Percentiles rank a stretch among this genome's conserved stretches.
phyloP scores from a whole-genome alignment of 768 basidiomycete species.

The Tulasnella sp. region DNA sequence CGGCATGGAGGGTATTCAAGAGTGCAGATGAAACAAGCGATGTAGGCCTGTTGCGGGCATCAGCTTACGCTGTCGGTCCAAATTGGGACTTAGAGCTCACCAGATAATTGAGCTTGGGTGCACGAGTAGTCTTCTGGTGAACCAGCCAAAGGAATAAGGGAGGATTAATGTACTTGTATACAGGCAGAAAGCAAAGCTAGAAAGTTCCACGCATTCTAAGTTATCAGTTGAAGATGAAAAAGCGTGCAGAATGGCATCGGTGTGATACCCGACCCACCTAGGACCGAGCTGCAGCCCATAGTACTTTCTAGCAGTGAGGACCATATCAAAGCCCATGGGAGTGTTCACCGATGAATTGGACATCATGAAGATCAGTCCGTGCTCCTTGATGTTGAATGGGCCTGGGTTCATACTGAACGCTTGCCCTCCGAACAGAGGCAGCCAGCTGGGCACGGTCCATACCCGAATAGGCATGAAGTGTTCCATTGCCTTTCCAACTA shows the following conservation, averaged over 20 bases:
- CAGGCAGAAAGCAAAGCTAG: slow-evolving; percentile 1
- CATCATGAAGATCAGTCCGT: slow-evolving; percentile 90
- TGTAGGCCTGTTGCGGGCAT: slow-evolving; percentile 97
- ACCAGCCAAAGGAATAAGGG: neutral
- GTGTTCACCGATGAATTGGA: slow-evolving; percentile 59
- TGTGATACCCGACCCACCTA: slow-evolving; percentile 49
- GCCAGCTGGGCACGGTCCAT: slow-evolving; percentile 54
- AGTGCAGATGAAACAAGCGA: slow-evolving; percentile 93
- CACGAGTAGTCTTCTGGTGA: slow-evolving; percentile 46
- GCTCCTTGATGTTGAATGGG: slow-evolving; percentile 97
- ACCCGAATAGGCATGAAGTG: slow-evolving; percentile 78
- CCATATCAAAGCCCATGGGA: slow-evolving; percentile 75
- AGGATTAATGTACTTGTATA: slow-evolving; percentile 2
- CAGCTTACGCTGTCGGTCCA: neutral
- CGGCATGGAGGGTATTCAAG: slow-evolving; percentile 93
- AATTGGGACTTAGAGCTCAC: neutral
- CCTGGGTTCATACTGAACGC: slow-evolving; percentile 88
- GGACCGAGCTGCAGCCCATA: slow-evolving; percentile 69
- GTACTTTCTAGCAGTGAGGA: slow-evolving; percentile 77
- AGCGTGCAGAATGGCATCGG: neutral
- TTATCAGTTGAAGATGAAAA: neutral
- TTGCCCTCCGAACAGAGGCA: slow-evolving; percentile 49
- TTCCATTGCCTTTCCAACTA: slow-evolving; percentile 85
- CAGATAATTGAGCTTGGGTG: neutral
- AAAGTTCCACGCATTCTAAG: neutral